Evolutionary conservation across 306 rosid genomes (phyloP).

Genomic region (Pyrus pyrifolia): DNA sequence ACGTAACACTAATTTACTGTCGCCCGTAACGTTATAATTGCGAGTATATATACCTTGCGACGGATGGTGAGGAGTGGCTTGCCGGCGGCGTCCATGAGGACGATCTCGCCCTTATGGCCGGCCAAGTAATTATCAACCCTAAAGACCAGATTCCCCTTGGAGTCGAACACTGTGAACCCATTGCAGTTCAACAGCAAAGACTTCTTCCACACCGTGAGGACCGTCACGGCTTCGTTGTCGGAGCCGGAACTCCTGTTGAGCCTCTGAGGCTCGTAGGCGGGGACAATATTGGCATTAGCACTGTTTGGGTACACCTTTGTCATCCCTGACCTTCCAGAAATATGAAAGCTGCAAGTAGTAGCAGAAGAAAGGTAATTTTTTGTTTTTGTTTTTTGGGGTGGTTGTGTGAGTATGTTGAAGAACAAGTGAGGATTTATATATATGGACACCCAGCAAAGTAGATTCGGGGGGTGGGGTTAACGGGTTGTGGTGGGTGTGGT

Average conservation of each 20-base stretch:
- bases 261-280: background rate
- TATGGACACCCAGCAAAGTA: background rate
- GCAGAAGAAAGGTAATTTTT: background rate
- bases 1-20: background rate
- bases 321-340: constrained; percentile 23
- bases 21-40: too few species aligned
- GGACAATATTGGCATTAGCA: background rate
- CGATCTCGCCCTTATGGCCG: constrained; percentile 37
- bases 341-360: background rate
- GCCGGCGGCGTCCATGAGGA: constrained; percentile 79
- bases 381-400: background rate
- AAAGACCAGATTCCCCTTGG: constrained; percentile 45
- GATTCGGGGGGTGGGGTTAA: background rate
- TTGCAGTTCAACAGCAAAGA: constrained; percentile 56
- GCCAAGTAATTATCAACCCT: constrained; percentile 65
- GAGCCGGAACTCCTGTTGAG: background rate
- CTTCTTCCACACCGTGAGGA: constrained; percentile 75
- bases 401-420: background rate
- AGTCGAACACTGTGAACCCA: constrained; percentile 73
- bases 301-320: constrained; percentile 59
- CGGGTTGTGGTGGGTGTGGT: background rate
- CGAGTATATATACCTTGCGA: constrained; percentile 34
- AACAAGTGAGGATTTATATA: background rate
- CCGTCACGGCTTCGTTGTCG: constrained; percentile 2
- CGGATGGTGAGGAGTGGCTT: constrained; percentile 67